Conservation (phyloP, 2,329 filamentous ascomycete species). For the Fusarium sp. region DNA sequence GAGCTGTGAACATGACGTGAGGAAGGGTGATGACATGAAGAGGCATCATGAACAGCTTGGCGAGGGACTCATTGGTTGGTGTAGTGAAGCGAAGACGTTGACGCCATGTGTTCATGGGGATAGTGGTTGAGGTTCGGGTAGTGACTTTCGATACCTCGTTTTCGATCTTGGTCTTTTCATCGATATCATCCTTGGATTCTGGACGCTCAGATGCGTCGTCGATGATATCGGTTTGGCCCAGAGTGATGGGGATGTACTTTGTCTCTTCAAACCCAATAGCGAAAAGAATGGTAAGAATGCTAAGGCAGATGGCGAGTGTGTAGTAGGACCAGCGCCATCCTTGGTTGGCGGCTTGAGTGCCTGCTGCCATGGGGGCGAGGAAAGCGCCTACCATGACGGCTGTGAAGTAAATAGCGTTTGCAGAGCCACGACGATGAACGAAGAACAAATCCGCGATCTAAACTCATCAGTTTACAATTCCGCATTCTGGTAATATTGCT, state of each 20-base stretch:
- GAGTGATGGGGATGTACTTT: slow-evolving; percentile 43
- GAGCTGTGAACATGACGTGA: slow-evolving; percentile 53
- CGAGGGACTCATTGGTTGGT: slow-evolving; percentile 31
- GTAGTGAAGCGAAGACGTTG: slow-evolving; percentile 39
- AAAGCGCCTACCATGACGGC: slow-evolving; percentile 49
- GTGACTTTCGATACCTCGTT: neutral
- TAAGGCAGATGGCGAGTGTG: slow-evolving; percentile 40
- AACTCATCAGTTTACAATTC: neutral
- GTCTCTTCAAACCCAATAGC: slow-evolving; percentile 47
- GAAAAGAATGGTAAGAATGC: slow-evolving; percentile 41
- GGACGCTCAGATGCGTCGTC: neutral
- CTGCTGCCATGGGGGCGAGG: slow-evolving; percentile 49
- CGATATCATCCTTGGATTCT: neutral
- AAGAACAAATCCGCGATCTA: slow-evolving; percentile 52
- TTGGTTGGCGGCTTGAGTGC: slow-evolving; percentile 32
- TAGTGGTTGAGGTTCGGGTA: neutral
- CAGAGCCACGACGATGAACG: slow-evolving; percentile 48
- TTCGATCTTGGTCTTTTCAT: slow-evolving; percentile 3
- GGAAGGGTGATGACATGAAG: slow-evolving; percentile 49
- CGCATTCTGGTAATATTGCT: neutral
- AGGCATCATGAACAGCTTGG: slow-evolving; percentile 35
- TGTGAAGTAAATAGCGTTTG: slow-evolving; percentile 50
- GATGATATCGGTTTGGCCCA: slow-evolving; percentile 1
- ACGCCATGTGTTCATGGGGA: slow-evolving; percentile 35
- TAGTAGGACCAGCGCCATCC: slow-evolving; percentile 47